Evolutionary conservation across 1,284 basidiomycete species (phyloP).

Genomic region (Rhodotorula sp.): DNA sequence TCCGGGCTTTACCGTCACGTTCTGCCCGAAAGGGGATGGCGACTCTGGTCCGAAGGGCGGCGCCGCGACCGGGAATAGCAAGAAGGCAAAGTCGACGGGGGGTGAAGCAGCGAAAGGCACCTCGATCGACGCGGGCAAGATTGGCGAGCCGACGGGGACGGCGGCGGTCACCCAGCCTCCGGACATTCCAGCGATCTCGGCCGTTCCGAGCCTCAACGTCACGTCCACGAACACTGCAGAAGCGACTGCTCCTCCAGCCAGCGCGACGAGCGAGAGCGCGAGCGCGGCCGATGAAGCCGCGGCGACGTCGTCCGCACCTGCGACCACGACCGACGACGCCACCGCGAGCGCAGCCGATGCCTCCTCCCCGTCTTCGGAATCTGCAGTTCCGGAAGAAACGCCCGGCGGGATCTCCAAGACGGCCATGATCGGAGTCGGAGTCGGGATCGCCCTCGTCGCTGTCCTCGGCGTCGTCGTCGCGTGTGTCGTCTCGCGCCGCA

Average conservation of each 20-base stretch:
- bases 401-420: constrained; percentile 7
- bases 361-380: background rate
- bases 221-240: background rate
- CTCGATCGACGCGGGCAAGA: background rate
- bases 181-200: background rate
- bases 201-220: background rate
- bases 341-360: background rate
- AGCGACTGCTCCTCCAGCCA: background rate
- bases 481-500: constrained; percentile 3
- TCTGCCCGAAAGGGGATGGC: constrained; percentile 24
- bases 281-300: background rate
- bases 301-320: background rate
- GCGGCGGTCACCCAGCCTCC: background rate
- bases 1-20: constrained; percentile 16
- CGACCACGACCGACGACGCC: background rate
- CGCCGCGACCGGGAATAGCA: background rate
- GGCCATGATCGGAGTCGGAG: constrained; percentile 2
- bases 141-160: background rate
- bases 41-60: background rate
- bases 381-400: background rate
- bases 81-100: background rate
- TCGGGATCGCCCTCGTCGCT: background rate
- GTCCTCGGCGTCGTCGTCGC: constrained; percentile 5
- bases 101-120: background rate
- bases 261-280: background rate